Conservation (phyloP, 2,329 filamentous ascomycete species). For the Diatrype stigma region DNA sequence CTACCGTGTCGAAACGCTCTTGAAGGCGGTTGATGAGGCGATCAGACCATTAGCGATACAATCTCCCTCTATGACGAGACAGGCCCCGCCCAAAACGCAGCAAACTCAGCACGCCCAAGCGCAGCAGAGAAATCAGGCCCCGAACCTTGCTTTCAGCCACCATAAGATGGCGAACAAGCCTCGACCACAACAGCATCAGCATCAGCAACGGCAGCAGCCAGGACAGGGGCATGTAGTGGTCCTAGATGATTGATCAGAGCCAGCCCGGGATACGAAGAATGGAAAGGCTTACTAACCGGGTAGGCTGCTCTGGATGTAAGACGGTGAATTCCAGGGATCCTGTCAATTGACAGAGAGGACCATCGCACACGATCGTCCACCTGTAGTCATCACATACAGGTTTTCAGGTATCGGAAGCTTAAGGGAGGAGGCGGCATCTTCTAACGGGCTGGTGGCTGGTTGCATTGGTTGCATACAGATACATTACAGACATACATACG, state of each 20-base stretch:
- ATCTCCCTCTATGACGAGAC: conserved; percentile 23
- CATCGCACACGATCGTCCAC: no score
- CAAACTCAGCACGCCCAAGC: conserved; percentile 8
- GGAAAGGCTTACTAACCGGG: no score
- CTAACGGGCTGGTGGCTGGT: no score
- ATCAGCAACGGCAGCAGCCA: conserved; percentile 13
- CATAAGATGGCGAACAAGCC: conserved; percentile 9
- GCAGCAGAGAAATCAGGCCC: conserved; percentile 6
- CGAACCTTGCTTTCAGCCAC: conserved; percentile 13
- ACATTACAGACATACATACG: no score
- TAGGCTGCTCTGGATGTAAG: no score
- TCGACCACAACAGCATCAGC: neutral
- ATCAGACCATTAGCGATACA: conserved; percentile 33
- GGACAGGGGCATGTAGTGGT: conserved; percentile 11
- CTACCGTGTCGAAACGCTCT: conserved; percentile 40
- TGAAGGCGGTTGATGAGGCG: conserved; percentile 44
- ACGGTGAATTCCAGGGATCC: no score
- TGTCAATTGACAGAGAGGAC: no score
- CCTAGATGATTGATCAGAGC: conserved; percentile 7
- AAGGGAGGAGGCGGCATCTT: no score
- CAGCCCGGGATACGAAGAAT: conserved; percentile 1
- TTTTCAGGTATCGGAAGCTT: no score
- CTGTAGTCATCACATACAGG: no score
- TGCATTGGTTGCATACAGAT: no score
- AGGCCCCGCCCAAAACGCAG: conserved; percentile 15